Percentiles rank a stretch among this genome's conserved stretches.
These are phyloP conservation scores for Coniochaeta sp. DNA, from an alignment of 2,329 filamentous ascomycete genomes.

Conservation along the genomic window DNA sequence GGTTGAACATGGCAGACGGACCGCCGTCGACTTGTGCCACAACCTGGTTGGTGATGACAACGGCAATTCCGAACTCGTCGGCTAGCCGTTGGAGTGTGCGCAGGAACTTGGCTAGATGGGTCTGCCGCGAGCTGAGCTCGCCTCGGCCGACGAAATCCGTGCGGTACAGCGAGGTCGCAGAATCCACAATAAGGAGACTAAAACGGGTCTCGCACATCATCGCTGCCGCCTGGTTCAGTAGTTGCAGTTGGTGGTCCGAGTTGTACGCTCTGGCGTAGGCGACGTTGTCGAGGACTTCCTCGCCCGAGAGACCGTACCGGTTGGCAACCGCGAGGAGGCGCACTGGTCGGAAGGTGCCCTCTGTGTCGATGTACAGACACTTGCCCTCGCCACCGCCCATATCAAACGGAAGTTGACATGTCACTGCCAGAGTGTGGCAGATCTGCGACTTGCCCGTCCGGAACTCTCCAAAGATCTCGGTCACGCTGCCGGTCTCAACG, in stretches of 20 bases:
- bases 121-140: slow-evolving; percentile 89
- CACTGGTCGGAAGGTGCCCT: slow-evolving; percentile 93
- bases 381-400: slow-evolving; percentile 99
- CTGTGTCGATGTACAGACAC: slow-evolving; percentile 96
- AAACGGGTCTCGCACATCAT: slow-evolving; percentile 99
- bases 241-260: slow-evolving; percentile 91
- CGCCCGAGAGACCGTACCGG: slow-evolving; percentile 86
- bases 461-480: slow-evolving; percentile 97
- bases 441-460: slow-evolving; percentile 98
- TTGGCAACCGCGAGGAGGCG: slow-evolving; percentile 87
- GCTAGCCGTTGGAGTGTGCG: slow-evolving; percentile 71
- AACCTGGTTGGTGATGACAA: slow-evolving; percentile 98
- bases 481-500: slow-evolving; percentile 94
- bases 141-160: slow-evolving; percentile 97
- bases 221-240: slow-evolving; percentile 87
- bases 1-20: slow-evolving; percentile 96
- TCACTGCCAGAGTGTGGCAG: slow-evolving; percentile 96
- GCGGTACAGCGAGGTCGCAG: slow-evolving; percentile 88
- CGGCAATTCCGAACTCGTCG: slow-evolving; percentile 88
- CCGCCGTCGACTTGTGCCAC: slow-evolving; percentile 97
- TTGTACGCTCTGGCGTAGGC: slow-evolving; percentile 98
- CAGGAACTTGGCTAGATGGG: slow-evolving; percentile 84
- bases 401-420: slow-evolving; percentile 94
- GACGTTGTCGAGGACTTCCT: slow-evolving; percentile 97
- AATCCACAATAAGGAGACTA: slow-evolving; percentile 91